phyloP scores from a whole-genome alignment of 345 rosid species.

The Hirschfeldia incana region DNA sequence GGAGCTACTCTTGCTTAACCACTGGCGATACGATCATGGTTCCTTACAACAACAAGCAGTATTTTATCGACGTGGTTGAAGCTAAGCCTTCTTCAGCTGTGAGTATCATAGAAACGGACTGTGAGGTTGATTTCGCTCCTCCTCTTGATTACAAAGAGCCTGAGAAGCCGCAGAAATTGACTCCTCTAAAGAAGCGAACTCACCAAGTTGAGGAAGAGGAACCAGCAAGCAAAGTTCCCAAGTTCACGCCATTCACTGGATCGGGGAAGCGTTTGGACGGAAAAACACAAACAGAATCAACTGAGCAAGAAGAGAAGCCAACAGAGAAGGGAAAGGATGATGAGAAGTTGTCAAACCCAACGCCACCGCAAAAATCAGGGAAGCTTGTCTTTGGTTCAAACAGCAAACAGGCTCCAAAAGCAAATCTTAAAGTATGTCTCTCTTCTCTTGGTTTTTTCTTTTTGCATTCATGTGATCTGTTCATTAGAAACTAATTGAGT shows the following conservation, averaged over 20 bases:
- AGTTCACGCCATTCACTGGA: slow-evolving; percentile 60
- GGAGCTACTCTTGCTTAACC: slow-evolving; percentile 76
- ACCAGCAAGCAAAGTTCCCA: slow-evolving; percentile 43
- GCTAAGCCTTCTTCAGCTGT: slow-evolving; percentile 64
- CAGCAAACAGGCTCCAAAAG: slow-evolving; percentile 34
- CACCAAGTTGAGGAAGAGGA: slow-evolving; percentile 53
- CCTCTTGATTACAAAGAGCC: slow-evolving; percentile 69
- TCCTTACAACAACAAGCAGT: slow-evolving; percentile 64
- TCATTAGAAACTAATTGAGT: not conserved
- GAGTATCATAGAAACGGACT: slow-evolving; percentile 71
- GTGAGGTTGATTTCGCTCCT: slow-evolving; percentile 71
- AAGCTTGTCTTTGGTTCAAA: slow-evolving; percentile 59
- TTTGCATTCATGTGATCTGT: not conserved
- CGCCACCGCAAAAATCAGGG: slow-evolving; percentile 42
- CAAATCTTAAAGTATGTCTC: slow-evolving; percentile 41
- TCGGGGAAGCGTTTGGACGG: slow-evolving; percentile 62
- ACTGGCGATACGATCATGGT: slow-evolving; percentile 65
- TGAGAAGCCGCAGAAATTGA: slow-evolving; percentile 44
- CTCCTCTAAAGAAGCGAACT: slow-evolving; percentile 35
- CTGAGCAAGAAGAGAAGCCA: slow-evolving; percentile 22
- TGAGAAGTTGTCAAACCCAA: slow-evolving; percentile 35
- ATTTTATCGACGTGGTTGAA: slow-evolving; percentile 61
- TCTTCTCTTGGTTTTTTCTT: not conserved
- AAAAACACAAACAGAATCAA: slow-evolving; percentile 35
- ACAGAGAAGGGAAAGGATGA: slow-evolving; percentile 32